Evolutionary conservation across 352 stramenopile genomes (phyloP).

Genomic region (Phytophthora quininea): DNA sequence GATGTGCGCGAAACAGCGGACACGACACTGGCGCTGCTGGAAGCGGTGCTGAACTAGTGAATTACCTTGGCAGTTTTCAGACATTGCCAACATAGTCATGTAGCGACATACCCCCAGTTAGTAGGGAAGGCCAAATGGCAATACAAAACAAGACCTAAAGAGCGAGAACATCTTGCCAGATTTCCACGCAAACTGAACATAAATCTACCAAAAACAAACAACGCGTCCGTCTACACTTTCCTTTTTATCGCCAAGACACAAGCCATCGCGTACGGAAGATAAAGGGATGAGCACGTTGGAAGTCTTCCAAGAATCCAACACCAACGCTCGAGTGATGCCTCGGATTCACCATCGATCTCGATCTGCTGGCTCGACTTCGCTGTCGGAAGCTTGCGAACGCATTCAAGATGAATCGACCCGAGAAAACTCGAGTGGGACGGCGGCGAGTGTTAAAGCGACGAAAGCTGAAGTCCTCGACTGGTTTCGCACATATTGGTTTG

Average conservation of each 20-base stretch:
- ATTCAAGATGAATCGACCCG: slow-evolving; percentile 5
- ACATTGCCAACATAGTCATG: background rate
- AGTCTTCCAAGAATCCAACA: too few species aligned
- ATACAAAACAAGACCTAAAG: background rate
- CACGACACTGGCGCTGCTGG: slow-evolving; percentile 56
- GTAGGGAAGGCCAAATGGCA: background rate
- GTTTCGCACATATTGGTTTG: slow-evolving; percentile 38
- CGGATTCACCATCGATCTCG: slow-evolving; percentile 7
- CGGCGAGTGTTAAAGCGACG: background rate
- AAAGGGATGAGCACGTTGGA: too few species aligned
- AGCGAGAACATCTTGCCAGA: background rate
- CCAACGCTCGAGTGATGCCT: too few species aligned
- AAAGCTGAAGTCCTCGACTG: slow-evolving; percentile 19
- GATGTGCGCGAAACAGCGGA: slow-evolving; percentile 80
- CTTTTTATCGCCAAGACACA: too few species aligned
- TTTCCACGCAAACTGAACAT: background rate
- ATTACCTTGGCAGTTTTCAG: background rate
- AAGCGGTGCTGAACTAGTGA: slow-evolving; percentile 54
- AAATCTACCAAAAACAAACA: background rate
- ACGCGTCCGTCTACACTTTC: background rate
- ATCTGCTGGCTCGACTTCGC: background rate
- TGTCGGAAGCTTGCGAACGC: slow-evolving; percentile 6
- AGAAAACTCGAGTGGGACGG: slow-evolving; percentile 5
- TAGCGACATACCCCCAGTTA: background rate
- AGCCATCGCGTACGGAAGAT: too few species aligned